These are phyloP conservation scores for Cyclotella sp. DNA, from an alignment of 108 stramenopile species.

Conservation along the genomic window DNA sequence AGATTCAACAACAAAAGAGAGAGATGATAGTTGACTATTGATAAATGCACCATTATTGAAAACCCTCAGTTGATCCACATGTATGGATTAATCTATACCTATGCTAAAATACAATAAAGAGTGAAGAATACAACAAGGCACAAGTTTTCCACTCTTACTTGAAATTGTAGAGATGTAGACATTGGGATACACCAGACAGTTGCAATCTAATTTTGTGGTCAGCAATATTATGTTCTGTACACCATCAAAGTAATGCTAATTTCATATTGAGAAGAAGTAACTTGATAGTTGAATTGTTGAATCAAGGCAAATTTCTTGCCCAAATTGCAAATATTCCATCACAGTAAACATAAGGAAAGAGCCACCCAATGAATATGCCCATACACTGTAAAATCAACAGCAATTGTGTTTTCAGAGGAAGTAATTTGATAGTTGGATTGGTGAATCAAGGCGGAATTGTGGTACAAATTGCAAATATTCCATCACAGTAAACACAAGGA, in stretches of 20 bases:
- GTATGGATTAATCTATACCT: too few relatives aligned
- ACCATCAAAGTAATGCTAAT: conserved; percentile 2
- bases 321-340: conserved; percentile 12
- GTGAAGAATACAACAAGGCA: conserved; percentile 9
- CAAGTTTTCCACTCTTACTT: conserved; percentile 1
- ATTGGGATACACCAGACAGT: neutral
- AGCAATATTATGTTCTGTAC: conserved; percentile 14
- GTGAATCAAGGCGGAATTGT: conserved; percentile 8
- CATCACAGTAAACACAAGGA: conserved; percentile 10
- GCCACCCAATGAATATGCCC: too few relatives aligned
- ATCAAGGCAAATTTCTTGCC: conserved; percentile 6
- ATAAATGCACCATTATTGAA: too few relatives aligned
- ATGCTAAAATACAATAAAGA: too few relatives aligned
- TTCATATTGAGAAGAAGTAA: conserved; percentile 4
- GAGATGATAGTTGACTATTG: too few relatives aligned
- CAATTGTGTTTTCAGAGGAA: conserved; percentile 3
- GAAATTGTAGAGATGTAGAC: neutral
- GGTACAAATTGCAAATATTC: conserved; percentile 1
- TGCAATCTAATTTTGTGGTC: conserved; percentile 6
- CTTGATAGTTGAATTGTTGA: neutral
- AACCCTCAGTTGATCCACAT: too few relatives aligned
- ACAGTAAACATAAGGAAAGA: conserved; percentile 1
- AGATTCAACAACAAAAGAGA: too few relatives aligned
- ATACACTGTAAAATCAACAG: neutral
- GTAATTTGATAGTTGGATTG: neutral